phyloP scores from a whole-genome alignment of 495 filamentous ascomycete species.

The Aspergillus sclerotiicarbonarius region DNA sequence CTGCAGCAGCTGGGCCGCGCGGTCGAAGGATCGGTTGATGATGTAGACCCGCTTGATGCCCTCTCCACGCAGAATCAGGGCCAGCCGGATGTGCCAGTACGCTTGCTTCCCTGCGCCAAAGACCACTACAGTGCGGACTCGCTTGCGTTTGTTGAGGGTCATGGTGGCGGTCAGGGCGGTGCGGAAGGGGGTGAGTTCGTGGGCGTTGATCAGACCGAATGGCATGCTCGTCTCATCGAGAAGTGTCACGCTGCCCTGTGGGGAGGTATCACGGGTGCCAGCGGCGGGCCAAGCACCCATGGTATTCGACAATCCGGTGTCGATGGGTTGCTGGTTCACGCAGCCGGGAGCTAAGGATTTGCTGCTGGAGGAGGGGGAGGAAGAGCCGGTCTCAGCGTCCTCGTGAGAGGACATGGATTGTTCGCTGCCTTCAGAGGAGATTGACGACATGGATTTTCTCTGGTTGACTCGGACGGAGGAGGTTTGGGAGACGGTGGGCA shows the following conservation, averaged over 20 bases:
- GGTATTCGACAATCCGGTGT: constrained; percentile 28
- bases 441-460: constrained; percentile 35
- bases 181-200: constrained; percentile 87
- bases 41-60: constrained; percentile 78
- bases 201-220: constrained; percentile 77
- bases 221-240: constrained; percentile 66
- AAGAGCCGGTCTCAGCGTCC: constrained; percentile 13
- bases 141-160: constrained; percentile 66
- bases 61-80: constrained; percentile 66
- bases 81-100: constrained; percentile 87
- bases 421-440: constrained; percentile 42
- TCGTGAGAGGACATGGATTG: constrained; percentile 39
- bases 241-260: constrained; percentile 76
- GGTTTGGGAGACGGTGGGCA: constrained; percentile 18
- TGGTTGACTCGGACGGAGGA: constrained; percentile 13
- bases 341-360: constrained; percentile 31
- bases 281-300: constrained; percentile 40
- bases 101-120: constrained; percentile 93
- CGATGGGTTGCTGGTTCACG: constrained; percentile 36
- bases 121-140: constrained; percentile 70
- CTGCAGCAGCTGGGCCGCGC: constrained; percentile 52
- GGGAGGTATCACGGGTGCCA: constrained; percentile 56
- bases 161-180: constrained; percentile 80
- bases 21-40: constrained; percentile 70
- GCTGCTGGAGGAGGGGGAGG: constrained; percentile 24